A percentile compares a stretch with the other conserved stretches of the same genome.
Evolutionary conservation across 2,329 filamentous ascomycete species (phyloP).

Genomic region (Phyllosticta paracitricarpa): DNA sequence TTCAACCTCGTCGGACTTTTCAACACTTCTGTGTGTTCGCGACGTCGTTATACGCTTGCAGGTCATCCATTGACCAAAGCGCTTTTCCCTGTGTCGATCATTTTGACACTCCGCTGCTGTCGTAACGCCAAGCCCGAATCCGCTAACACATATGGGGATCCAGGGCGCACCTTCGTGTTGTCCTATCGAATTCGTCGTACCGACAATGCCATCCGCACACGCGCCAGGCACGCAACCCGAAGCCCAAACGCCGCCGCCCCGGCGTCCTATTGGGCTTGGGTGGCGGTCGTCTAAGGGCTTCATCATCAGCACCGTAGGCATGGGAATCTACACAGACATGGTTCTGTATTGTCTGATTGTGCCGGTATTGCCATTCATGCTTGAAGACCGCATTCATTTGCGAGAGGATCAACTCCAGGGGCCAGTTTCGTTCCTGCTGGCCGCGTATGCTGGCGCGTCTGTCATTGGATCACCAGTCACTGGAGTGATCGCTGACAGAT

Average conservation of each 20-base stretch:
- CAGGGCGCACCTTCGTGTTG: conserved; percentile 3
- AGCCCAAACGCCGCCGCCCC: not conserved
- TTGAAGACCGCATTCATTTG: conserved; percentile 40
- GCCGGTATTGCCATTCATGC: conserved; percentile 49
- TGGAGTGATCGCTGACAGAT: conserved; percentile 46
- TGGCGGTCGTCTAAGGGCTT: conserved; percentile 52
- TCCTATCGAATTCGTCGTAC: conserved; percentile 6
- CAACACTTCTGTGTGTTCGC: not conserved
- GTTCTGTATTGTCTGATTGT: conserved; percentile 52
- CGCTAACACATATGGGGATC: conserved; percentile 3
- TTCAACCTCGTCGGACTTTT: not conserved
- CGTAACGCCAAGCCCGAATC: not conserved
- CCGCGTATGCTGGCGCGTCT: conserved; percentile 45
- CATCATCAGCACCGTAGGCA: conserved; percentile 46
- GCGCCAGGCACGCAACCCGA: conserved; percentile 2
- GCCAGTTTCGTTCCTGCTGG: conserved; percentile 44
- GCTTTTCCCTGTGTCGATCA: not conserved
- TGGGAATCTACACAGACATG: conserved; percentile 48
- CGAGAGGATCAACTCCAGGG: conserved; percentile 41
- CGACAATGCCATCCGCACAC: conserved; percentile 7
- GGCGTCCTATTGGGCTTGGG: conserved; percentile 24
- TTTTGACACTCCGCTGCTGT: not conserved
- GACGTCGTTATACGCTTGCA: not conserved
- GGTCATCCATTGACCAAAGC: not conserved
- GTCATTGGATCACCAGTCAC: conserved; percentile 42